Base-by-base conservation (phyloP, 225 moss, liverwort and hornwort genomes). In the Takakia lepidozioides region DNA sequence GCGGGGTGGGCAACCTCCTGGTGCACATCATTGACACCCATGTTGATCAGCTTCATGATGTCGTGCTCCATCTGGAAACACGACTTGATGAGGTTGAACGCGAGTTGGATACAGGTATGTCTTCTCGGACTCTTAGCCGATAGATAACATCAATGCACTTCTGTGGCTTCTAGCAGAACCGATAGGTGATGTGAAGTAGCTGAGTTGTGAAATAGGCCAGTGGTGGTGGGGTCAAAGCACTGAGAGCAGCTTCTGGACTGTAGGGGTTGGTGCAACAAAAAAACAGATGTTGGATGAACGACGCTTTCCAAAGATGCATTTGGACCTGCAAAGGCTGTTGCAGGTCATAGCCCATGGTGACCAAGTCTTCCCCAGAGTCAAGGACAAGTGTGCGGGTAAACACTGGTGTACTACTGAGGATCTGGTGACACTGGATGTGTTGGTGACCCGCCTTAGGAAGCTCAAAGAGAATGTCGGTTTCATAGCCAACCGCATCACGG, bases 401-500 rank as follows among this genome's bases (percentile, higher is more conserved):
- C 54, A 62, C 5, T 92, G 92, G 92, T 82, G 84, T 58, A 68
- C 82, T 15, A 38, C 56, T 10, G 87, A 84, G 42, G 92, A 88
- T 59, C 47, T 88, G 25, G 70, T 72, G 8, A 66, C 82, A 37
- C 70, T 92, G 38, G 88, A 92, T 13, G 80, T 82, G 3, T 38
- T 92, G 24, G 85, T 92, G 58, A 82, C 71, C 8, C 58, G 92
- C n/a, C 57, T 92, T 27, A 51, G 70, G 16, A 92, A 85, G 72
- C 56, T 92, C 43, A 92, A 88, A 43, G 92, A 92, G 65, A 92
- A 87, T 43, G 85, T 92, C 50, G 92, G 92, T 36, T 92, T 92
- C 73, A 85, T 71, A 25, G 85, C 87, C 2, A 88, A 68, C 62
- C 70, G 92, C 13, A 87, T 88, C 38, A 88, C 92, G 24, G 92